Conservation (phyloP, 768 basidiomycete genomes). For the Rhizopogon roseolus region DNA sequence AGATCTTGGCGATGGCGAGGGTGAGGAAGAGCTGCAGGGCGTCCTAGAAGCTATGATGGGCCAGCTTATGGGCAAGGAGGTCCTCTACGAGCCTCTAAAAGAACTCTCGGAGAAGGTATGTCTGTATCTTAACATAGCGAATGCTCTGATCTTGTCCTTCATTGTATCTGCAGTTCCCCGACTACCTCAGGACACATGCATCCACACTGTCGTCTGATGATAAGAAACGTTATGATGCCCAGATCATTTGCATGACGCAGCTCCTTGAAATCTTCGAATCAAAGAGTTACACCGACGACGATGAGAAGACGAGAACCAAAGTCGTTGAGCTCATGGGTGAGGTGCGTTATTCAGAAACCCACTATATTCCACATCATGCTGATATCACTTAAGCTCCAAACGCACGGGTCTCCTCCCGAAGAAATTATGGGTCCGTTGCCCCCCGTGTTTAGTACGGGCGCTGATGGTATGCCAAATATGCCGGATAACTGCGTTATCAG, state of each 20-base stretch:
- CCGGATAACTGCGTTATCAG: constrained; percentile 24
- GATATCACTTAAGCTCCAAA: constrained; percentile 57
- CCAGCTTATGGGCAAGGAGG: constrained; percentile 25
- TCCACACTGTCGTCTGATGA: constrained; percentile 53
- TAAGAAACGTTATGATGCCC: constrained; percentile 56
- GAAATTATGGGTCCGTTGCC: constrained; percentile 85
- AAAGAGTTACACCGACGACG: constrained; percentile 50
- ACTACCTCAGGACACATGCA: constrained; percentile 58
- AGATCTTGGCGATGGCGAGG: constrained; percentile 33
- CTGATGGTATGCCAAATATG: constrained; percentile 50
- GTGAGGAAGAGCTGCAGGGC: constrained; percentile 53
- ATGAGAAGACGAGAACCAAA: constrained; percentile 38
- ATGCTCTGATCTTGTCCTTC: neutral
- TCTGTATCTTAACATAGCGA: neutral
- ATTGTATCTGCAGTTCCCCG: constrained; percentile 56
- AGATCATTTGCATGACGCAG: constrained; percentile 48
- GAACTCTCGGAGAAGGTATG: constrained; percentile 69
- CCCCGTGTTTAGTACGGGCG: constrained; percentile 53
- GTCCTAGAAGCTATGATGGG: constrained; percentile 67
- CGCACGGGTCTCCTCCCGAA: constrained; percentile 68
- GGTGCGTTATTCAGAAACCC: constrained; percentile 31
- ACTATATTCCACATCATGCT: neutral
- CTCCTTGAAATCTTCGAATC: constrained; percentile 67
- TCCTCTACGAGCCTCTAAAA: constrained; percentile 54
- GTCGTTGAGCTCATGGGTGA: constrained; percentile 73